phyloP scores from a whole-genome alignment of 2,329 filamentous ascomycete genomes.

The Whalleya microplaca region DNA sequence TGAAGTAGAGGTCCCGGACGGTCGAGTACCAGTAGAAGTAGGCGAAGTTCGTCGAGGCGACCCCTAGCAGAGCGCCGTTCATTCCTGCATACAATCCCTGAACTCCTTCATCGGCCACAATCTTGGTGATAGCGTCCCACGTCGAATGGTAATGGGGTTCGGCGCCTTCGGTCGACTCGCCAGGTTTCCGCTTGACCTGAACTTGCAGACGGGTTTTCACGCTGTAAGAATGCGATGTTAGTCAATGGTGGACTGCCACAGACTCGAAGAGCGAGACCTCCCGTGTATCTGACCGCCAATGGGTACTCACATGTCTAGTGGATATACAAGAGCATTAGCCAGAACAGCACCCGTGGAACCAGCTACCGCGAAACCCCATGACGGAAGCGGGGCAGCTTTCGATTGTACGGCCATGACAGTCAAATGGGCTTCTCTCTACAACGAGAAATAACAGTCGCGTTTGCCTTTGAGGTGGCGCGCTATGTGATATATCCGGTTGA shows the following conservation, averaged over 20 bases:
- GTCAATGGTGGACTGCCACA: conserved; percentile 17
- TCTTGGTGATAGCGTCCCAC: conserved; percentile 85
- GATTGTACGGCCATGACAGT: conserved; percentile 56
- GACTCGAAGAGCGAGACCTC: background rate
- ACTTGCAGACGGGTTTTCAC: conserved; percentile 97
- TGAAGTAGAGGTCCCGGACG: conserved; percentile 79
- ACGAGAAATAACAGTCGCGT: conserved; percentile 1
- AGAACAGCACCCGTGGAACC: conserved; percentile 92
- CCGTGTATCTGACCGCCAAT: background rate
- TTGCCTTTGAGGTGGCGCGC: background rate
- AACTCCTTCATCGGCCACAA: conserved; percentile 78
- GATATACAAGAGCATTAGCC: conserved; percentile 94
- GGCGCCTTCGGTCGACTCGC: conserved; percentile 47
- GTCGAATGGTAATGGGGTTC: conserved; percentile 83
- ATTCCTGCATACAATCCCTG: conserved; percentile 88
- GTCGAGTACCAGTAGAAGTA: conserved; percentile 99
- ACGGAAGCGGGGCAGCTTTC: conserved; percentile 74
- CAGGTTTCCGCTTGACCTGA: conserved; percentile 72
- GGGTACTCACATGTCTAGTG: conserved; percentile 83
- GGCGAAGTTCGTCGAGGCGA: conserved; percentile 97
- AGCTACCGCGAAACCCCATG: conserved; percentile 91
- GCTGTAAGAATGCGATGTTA: conserved; percentile 48
- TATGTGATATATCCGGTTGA: conserved; percentile 5
- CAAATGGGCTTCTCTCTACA: conserved; percentile 8
- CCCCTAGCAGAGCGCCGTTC: conserved; percentile 81